Evolutionary conservation across 1,284 basidiomycete species (phyloP), one percentile per base, ranked within the genome.

Genomic region (Rhodotorula sp.): DNA sequence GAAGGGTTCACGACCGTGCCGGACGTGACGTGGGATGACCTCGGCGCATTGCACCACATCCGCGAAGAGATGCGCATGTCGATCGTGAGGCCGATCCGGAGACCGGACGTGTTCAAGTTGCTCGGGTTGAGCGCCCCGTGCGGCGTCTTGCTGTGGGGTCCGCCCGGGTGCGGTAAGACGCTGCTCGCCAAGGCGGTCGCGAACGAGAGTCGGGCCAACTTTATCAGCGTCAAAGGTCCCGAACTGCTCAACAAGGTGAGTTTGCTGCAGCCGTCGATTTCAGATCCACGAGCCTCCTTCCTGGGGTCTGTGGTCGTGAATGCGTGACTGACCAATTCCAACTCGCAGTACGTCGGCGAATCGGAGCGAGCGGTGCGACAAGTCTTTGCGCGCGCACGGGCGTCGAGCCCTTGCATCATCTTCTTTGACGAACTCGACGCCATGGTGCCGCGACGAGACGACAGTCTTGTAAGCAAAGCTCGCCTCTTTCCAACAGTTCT

Each of bases 381-480:
- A 80, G 92, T 98, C 0, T 98, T 96, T 81, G 89, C 91, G 0
- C 85, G 93, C 16, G 93, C 93, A 1, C 85, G 92, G 2, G 91
- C 92, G 1, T 93, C 91, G 0, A 88, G 90, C 2, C 93, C 93
- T 0, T 95, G 93, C 74, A 89, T 96, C 66, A 89, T 96, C 69
- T 96, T 96, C 83, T 96, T 98, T 79, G 93, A 99, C 80, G 96
- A 99, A 82, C 86, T 98, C 8, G 97, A 99, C 77, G 97, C 97
- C 0, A 86, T 99, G 21, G 97, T 98, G 0, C 96, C 96, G 0
- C 85, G 93, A 8, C 87, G 96, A 62, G 97, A 98, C 79, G 96
- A 98, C 76, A 90, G 86, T 73, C 85, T 97, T 81, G 92, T 92
- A 79, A 67, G 88, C 81, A 15, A 20, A 51, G 60, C n/a, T 46